These are phyloP conservation scores for Turritis glabra DNA, from an alignment of 345 rosid species.

Conservation along the genomic window DNA sequence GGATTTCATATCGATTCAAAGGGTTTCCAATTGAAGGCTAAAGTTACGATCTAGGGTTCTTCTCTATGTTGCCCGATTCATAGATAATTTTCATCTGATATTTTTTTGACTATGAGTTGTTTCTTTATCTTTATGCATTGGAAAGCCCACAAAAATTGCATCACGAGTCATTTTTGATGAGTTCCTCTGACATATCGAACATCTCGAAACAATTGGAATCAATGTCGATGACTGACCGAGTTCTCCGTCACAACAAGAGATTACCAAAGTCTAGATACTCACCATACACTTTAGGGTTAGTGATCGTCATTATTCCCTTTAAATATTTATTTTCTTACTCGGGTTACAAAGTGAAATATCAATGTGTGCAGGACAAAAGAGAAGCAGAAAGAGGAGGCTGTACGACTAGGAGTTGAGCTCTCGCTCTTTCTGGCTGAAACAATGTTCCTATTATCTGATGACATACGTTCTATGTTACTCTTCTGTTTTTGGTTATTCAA, in stretches of 20 bases:
- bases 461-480: not conserved
- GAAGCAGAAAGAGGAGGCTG: slow-evolving; percentile 1
- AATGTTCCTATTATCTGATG: slow-evolving; percentile 1
- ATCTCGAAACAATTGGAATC: not conserved
- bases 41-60: too few relatives aligned
- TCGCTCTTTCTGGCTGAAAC: not conserved
- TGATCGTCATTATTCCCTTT: not conserved
- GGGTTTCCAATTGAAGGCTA: too few relatives aligned
- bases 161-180: not conserved
- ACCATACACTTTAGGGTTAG: not conserved
- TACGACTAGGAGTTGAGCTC: slow-evolving; percentile 4
- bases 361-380: not conserved
- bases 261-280: not conserved
- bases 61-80: too few relatives aligned
- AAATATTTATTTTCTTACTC: not conserved
- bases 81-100: too few relatives aligned
- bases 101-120: too few relatives aligned
- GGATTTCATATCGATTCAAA: too few relatives aligned
- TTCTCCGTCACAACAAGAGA: not conserved
- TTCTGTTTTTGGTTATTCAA: not conserved
- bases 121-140: too few relatives aligned
- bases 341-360: not conserved
- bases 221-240: not conserved
- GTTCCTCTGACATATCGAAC: not conserved
- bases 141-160: not conserved